These are phyloP conservation scores for Elsinoe arachidis DNA, from an alignment of 2,329 filamentous ascomycete species.

Conservation along the genomic window DNA sequence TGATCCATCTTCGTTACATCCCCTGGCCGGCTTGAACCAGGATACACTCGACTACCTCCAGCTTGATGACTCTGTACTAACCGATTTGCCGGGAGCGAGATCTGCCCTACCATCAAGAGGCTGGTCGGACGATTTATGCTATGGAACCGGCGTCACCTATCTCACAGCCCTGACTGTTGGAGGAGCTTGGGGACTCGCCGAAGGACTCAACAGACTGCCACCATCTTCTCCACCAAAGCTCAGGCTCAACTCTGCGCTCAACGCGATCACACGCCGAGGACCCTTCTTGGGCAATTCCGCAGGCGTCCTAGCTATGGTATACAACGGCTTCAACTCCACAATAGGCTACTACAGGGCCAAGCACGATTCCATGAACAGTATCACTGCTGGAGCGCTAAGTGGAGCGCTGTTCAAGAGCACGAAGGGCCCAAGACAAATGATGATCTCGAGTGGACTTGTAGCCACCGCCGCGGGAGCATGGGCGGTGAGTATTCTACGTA, in stretches of 20 bases:
- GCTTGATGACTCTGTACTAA: constrained; percentile 83
- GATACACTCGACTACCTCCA: constrained; percentile 91
- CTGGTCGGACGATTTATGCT: constrained; percentile 97
- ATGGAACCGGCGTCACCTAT: constrained; percentile 92
- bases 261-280: constrained; percentile 84
- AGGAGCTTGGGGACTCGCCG: constrained; percentile 84
- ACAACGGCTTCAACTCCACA: constrained; percentile 85
- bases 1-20: constrained; percentile 83
- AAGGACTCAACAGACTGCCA: constrained; percentile 68
- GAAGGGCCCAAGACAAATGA: constrained; percentile 78
- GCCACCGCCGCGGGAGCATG: constrained; percentile 76
- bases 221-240: constrained; percentile 76
- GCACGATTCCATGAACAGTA: constrained; percentile 84
- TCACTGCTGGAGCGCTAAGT: constrained; percentile 75
- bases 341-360: constrained; percentile 72
- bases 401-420: constrained; percentile 97
- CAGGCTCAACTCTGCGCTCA: constrained; percentile 86
- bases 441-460: constrained; percentile 87
- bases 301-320: constrained; percentile 89
- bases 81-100: constrained; percentile 74
- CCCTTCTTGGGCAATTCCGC: constrained; percentile 95
- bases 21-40: constrained; percentile 84
- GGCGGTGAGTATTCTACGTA: constrained; percentile 60
- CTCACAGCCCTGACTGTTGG: constrained; percentile 76
- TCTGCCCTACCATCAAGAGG: constrained; percentile 89